Evolutionary conservation across 805 yeast genomes (phyloP), one percentile per base, ranked within the genome.

Genomic region (Teunomyces atbi): DNA sequence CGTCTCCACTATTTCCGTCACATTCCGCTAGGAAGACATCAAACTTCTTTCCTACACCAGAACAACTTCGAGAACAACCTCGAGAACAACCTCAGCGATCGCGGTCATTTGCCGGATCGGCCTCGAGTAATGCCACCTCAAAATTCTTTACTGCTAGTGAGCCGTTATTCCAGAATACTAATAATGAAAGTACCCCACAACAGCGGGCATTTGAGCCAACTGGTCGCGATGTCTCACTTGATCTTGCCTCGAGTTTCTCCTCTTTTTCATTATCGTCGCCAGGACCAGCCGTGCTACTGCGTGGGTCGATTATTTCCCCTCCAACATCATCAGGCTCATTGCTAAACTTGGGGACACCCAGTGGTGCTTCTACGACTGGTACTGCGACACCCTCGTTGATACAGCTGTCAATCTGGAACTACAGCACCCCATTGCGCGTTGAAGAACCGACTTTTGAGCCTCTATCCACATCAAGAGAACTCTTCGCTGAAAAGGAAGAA

Each of bases 11-110:
- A 37, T 44, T 45, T 36, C 38, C 40, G 8, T 21, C 39, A 15
- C 45, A 39, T 16, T 18, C 29, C 27, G 45, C 41, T 20, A 26
- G 55, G 21, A 44, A 51, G 30, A 50, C 54, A 4, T 53, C 57
- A 41, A 53, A 51, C 44, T 53, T 53, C 52, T 53, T 53, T 20
- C 56, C 56, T 3, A 26, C 38, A 6, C 16, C 29, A 16, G 39
- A 36, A 6, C 15, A 19, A 13, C 27, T 13, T n/a, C 39, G 18
- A 20, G 39, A 36, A 13, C 28, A 21, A 33, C 19, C 20, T n/a
- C 39, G 18, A 20, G 39, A 36, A 13, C 28, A 21, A 33, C 19
- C 20, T 13, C 27, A 36, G 21, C 26, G 39, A 8, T 20, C 39
- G 5, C 16, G 28, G 21, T 34, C 37, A 13, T 34, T 34, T 19